These are phyloP conservation scores for Eragrostis nindensis DNA, from an alignment of 176 grass and related monocot species.

Conservation along the genomic window DNA sequence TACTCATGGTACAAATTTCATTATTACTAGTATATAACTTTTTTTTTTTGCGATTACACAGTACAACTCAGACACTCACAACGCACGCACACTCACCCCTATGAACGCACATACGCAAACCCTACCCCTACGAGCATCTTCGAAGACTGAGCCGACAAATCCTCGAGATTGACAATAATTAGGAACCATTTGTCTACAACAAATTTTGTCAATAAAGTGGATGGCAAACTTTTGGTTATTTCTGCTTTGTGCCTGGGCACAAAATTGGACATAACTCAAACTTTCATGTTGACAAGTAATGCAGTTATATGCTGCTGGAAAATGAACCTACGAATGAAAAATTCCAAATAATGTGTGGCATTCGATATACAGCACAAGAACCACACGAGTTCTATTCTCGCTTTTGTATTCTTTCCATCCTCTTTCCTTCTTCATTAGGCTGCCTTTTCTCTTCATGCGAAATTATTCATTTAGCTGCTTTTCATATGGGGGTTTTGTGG, in stretches of 20 bases:
- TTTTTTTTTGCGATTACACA: too few species aligned
- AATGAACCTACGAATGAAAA: not conserved
- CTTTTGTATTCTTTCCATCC: not conserved
- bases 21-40: not conserved
- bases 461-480: not conserved
- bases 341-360: not conserved
- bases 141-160: too few species aligned
- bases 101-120: too few species aligned
- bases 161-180: too few species aligned
- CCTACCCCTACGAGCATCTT: too few species aligned
- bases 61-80: too few species aligned
- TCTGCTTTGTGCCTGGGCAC: not conserved
- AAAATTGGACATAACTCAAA: not conserved
- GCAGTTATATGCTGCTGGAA: not conserved
- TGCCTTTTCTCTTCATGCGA: not conserved
- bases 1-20: not conserved
- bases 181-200: too few species aligned
- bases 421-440: not conserved
- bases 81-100: too few species aligned
- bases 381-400: constrained; percentile 19
- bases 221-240: not conserved
- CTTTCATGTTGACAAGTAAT: not conserved
- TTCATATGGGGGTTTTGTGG: constrained; percentile 25
- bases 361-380: not conserved
- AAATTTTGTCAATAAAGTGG: not conserved